A percentile compares a stretch with the other conserved stretches of the same genome.
Evolutionary conservation across 2,329 filamentous ascomycete species (phyloP).

Genomic region (Colletotrichum somersetense): DNA sequence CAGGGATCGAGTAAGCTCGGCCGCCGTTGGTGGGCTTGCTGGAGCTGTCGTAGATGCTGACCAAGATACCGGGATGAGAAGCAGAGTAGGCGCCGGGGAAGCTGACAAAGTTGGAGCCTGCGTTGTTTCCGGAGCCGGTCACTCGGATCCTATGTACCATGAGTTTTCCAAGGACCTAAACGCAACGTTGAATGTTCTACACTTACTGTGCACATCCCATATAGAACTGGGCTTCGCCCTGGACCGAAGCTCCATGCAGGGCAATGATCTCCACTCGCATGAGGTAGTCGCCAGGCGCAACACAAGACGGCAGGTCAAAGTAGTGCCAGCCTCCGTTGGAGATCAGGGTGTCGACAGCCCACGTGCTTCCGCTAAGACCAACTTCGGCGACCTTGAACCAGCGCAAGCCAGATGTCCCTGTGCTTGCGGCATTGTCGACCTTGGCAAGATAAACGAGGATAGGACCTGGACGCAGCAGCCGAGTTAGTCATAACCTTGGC

Average conservation of each 20-base stretch:
- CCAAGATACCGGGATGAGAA: slow-evolving; percentile 45
- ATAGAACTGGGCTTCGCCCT: slow-evolving; percentile 46
- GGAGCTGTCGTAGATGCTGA: slow-evolving; percentile 49
- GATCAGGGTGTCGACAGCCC: slow-evolving; percentile 50
- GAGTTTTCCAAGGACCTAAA: background rate
- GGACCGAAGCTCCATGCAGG: slow-evolving; percentile 53
- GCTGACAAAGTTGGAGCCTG: slow-evolving; percentile 45
- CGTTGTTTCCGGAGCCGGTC: slow-evolving; percentile 44
- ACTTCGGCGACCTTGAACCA: slow-evolving; percentile 68
- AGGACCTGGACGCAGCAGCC: slow-evolving; percentile 51
- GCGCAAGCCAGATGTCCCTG: slow-evolving; percentile 51
- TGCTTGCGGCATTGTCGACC: slow-evolving; percentile 60
- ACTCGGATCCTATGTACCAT: slow-evolving; percentile 42
- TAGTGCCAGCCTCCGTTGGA: slow-evolving; percentile 49
- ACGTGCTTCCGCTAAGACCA: slow-evolving; percentile 47
- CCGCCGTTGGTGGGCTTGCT: slow-evolving; percentile 48
- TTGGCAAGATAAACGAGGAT: slow-evolving; percentile 63
- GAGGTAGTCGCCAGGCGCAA: slow-evolving; percentile 58
- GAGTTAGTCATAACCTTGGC: background rate
- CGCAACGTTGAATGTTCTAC: rapidly evolving
- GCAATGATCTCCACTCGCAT: slow-evolving; percentile 58
- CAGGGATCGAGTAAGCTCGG: slow-evolving; percentile 52
- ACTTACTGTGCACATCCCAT: slow-evolving; percentile 45
- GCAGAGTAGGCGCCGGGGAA: slow-evolving; percentile 47
- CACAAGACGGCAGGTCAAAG: slow-evolving; percentile 54